Evolutionary conservation across 257 asterid species (phyloP).

Genomic region (Nyctanthes arbortristis): DNA sequence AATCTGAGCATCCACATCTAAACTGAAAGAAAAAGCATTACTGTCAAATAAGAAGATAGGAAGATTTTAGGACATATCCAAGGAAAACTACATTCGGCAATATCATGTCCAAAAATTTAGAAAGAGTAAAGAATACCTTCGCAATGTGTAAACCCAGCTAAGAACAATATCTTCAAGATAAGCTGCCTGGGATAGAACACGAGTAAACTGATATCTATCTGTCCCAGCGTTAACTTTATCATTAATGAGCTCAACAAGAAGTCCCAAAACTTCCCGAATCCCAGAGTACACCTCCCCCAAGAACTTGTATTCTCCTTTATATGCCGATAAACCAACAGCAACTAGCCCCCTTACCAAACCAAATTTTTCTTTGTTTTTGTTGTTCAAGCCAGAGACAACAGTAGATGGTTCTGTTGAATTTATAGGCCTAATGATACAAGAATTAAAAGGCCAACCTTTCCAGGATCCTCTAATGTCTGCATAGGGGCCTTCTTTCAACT

Average conservation of each 20-base stretch:
- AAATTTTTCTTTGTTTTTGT: slow-evolving; percentile 44
- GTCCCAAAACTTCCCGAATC: slow-evolving; percentile 77
- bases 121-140: no score
- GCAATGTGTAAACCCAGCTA: slow-evolving; percentile 75
- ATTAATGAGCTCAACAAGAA: slow-evolving; percentile 57
- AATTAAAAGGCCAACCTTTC: slow-evolving; percentile 96
- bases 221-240: slow-evolving; percentile 81
- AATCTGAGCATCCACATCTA: slow-evolving; percentile 56
- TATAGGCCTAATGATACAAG: slow-evolving; percentile 76
- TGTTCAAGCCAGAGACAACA: slow-evolving; percentile 39
- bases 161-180: slow-evolving; percentile 84
- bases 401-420: slow-evolving; percentile 40
- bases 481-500: slow-evolving; percentile 85
- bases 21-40: slow-evolving; percentile 46
- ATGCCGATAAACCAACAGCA: slow-evolving; percentile 89
- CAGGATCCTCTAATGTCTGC: slow-evolving; percentile 69
- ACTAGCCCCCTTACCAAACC: slow-evolving; percentile 79
- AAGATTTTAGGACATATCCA: slow-evolving; percentile 4
- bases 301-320: slow-evolving; percentile 75
- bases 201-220: slow-evolving; percentile 59
- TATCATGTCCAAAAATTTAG: no score
- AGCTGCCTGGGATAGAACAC: slow-evolving; percentile 83
- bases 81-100: background rate
- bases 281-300: slow-evolving; percentile 61
- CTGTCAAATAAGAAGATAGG: slow-evolving; percentile 23